Evolutionary conservation across 768 basidiomycete species (phyloP), one percentile per base, ranked within the genome.

Genomic region (Lentinus tigrinus): DNA sequence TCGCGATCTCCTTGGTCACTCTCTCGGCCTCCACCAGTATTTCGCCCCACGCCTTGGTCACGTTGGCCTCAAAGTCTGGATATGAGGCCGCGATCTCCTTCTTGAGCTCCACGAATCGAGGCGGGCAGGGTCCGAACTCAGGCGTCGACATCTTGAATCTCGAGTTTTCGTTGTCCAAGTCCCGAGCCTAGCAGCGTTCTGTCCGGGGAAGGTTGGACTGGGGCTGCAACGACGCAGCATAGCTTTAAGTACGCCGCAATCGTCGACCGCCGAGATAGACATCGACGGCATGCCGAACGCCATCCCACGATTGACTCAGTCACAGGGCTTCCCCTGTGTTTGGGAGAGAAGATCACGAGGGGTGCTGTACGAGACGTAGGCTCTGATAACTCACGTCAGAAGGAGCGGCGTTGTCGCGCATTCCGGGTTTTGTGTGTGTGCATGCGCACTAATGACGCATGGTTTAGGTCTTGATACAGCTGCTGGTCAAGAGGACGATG

Each of bases 61-160:
- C 77, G 21, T 72, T 76, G 56, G 73, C 69, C 70, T 80, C 72
- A 58, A 82, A 85, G 62, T 81, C 75, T 14, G 84, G 79, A 60
- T 81, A 81, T 2, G 74, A 72, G 0, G 69, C 70, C 1, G 80
- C 82, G 47, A 89, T 83, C 59, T 83, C 74, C 46, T 74, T 74
- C 70, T 89, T 89, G 60, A 88, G 57, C 43, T 85, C 80, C 5
- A 72, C 67, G 62, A 87, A 86, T 42, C 80, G 85, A 38, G 78
- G 67, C n/a, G 82, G 81, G 31, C 58, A 63, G 8, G 69, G 69
- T n/a, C 69, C 69, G 47, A 69, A 56, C 38, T 63, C 54, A 6
- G 50, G 31, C 7, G 46, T 24, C 58, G 62, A 57, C 53, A 44
- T 61, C 17, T 14, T 53, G n/a, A 16, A 24, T n/a, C n/a, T n/a